phyloP scores from a whole-genome alignment of 2,329 filamentous ascomycete species.

The Ophiocordyceps robertsii region DNA sequence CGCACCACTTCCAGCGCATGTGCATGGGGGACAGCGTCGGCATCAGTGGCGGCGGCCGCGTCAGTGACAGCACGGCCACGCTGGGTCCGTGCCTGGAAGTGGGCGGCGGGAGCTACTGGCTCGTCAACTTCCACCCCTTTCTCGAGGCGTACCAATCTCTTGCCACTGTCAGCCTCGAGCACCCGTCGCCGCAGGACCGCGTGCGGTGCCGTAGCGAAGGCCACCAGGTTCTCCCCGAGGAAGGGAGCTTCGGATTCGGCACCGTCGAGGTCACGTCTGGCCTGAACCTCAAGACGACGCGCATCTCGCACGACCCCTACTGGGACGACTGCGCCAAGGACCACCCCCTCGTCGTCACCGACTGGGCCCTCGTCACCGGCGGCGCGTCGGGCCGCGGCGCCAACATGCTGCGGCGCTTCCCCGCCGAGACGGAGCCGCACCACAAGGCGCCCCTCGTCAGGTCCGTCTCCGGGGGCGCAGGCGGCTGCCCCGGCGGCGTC shows the following conservation, averaged over 20 bases:
- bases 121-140: slow-evolving; percentile 31
- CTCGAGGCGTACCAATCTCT: slow-evolving; percentile 18
- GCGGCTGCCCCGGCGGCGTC: slow-evolving; percentile 8
- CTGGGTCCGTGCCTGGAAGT: slow-evolving; percentile 26
- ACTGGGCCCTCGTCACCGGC: slow-evolving; percentile 28
- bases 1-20: slow-evolving; percentile 26
- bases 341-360: slow-evolving; percentile 26
- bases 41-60: slow-evolving; percentile 13
- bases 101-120: slow-evolving; percentile 24
- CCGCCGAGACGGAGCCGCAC: slow-evolving; percentile 17
- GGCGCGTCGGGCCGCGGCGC: slow-evolving; percentile 14
- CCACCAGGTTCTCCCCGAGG: slow-evolving; percentile 21
- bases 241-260: slow-evolving; percentile 18
- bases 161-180: slow-evolving; percentile 18
- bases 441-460: slow-evolving; percentile 18
- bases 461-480: slow-evolving; percentile 7
- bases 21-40: slow-evolving; percentile 34
- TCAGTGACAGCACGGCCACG: slow-evolving; percentile 24
- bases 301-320: slow-evolving; percentile 28
- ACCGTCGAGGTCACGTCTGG: slow-evolving; percentile 25
- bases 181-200: slow-evolving; percentile 28
- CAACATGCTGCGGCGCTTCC: slow-evolving; percentile 28
- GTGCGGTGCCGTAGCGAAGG: slow-evolving; percentile 17
- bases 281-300: slow-evolving; percentile 26
- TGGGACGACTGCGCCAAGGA: slow-evolving; percentile 28